Conservation (phyloP, 345 rosid genomes). For the Kernera saxatilis region DNA sequence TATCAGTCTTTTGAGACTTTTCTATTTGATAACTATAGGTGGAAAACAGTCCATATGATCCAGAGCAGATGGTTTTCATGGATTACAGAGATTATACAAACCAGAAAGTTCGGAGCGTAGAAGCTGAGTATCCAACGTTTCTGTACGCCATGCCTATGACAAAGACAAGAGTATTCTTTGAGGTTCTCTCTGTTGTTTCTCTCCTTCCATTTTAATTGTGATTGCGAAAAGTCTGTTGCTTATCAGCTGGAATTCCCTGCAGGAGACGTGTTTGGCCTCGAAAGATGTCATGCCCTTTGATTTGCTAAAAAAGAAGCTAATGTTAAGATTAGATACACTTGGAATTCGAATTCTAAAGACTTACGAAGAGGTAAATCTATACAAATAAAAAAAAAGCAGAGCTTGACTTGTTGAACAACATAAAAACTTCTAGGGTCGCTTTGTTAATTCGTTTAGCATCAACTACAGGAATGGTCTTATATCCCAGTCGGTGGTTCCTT, state of each 20-base stretch:
- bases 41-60: constrained; percentile 92
- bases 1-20: not conserved
- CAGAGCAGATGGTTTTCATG: constrained; percentile 95
- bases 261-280: constrained; percentile 98
- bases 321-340: constrained; percentile 68
- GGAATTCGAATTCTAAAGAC: constrained; percentile 62
- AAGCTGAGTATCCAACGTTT: constrained; percentile 79
- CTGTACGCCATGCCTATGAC: constrained; percentile 90
- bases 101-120: constrained; percentile 46
- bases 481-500: constrained; percentile 97
- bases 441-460: not conserved
- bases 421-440: not conserved
- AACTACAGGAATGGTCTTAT: constrained; percentile 91
- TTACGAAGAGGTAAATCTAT: constrained; percentile 73
- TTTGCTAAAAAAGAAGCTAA: constrained; percentile 66
- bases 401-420: not conserved
- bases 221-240: not conserved
- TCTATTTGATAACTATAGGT: constrained; percentile 47
- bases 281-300: constrained; percentile 89
- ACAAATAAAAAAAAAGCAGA: no score
- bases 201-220: not conserved
- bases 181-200: constrained; percentile 42
- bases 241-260: constrained; percentile 25
- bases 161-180: constrained; percentile 79
- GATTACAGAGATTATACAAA: constrained; percentile 78